A percentile compares a stretch with the other conserved stretches of the same genome.
Evolutionary conservation across 2,329 filamentous ascomycete species (phyloP).

Genomic region (Neonectria faginata): DNA sequence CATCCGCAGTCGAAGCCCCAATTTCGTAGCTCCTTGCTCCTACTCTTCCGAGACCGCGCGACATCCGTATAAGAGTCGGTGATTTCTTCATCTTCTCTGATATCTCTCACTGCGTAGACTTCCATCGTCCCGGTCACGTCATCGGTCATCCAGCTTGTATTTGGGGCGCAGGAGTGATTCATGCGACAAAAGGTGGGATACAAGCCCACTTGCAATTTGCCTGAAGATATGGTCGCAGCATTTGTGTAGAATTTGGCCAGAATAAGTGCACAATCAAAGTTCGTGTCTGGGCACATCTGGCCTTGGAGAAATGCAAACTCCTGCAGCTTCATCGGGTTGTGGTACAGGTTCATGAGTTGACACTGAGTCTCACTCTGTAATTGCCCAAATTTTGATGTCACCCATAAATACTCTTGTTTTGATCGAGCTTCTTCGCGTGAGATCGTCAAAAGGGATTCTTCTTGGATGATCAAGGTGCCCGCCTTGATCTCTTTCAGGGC

Average conservation of each 20-base stretch:
- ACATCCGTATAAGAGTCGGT: constrained; percentile 28
- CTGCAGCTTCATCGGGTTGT: constrained; percentile 24
- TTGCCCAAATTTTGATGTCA: constrained; percentile 17
- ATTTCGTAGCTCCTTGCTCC: constrained; percentile 19
- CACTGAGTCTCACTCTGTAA: constrained; percentile 2
- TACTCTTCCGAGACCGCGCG: constrained; percentile 19
- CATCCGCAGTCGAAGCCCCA: constrained; percentile 28
- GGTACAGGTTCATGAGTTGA: constrained; percentile 22
- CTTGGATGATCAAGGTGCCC: constrained; percentile 24
- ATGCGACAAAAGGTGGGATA: constrained; percentile 29
- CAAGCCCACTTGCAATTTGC: constrained; percentile 20
- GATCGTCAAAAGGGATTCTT: constrained; percentile 22
- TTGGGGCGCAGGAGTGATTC: constrained; percentile 28
- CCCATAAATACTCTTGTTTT: constrained; percentile 19
- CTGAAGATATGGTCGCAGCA: constrained; percentile 22
- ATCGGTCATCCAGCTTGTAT: constrained; percentile 26
- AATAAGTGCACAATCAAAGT: constrained; percentile 19
- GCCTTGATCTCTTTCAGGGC: constrained; percentile 17
- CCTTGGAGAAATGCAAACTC: constrained; percentile 21
- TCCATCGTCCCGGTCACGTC: constrained; percentile 24
- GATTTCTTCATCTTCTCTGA: constrained; percentile 28
- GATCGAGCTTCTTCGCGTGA: constrained; percentile 21
- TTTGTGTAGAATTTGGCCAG: constrained; percentile 31
- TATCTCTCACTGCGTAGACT: constrained; percentile 26
- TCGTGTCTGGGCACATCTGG: constrained; percentile 15